These are phyloP conservation scores for Fusarium udum DNA, from an alignment of 2,329 filamentous ascomycete genomes.

Conservation along the genomic window DNA sequence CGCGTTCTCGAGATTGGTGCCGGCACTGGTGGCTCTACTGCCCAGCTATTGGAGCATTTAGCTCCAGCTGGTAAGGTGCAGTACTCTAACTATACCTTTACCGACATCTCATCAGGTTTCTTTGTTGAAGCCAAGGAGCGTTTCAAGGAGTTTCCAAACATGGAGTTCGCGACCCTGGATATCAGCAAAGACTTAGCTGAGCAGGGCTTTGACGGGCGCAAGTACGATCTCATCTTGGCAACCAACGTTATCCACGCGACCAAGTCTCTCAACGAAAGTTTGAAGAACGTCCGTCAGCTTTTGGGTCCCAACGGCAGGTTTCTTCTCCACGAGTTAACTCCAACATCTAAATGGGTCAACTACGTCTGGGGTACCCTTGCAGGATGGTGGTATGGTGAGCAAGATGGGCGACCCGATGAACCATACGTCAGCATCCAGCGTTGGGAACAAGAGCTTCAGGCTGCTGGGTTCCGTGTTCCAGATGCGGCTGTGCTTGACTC, in stretches of 20 bases:
- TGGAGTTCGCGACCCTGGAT: neutral
- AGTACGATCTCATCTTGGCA: neutral
- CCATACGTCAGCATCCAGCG: neutral
- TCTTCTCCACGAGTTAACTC: neutral
- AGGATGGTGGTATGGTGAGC: slow-evolving; percentile 5
- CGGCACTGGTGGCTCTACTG: neutral
- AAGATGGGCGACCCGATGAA: neutral
- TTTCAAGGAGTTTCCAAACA: neutral
- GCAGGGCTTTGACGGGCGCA: neutral
- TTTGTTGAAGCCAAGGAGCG: neutral
- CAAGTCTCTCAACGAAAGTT: neutral
- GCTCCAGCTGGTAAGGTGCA: neutral
- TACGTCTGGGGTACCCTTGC: neutral
- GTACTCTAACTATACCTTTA: neutral
- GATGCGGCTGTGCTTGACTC: neutral
- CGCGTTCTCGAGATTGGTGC: neutral
- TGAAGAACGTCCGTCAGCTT: neutral
- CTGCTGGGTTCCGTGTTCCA: neutral
- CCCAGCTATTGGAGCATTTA: neutral
- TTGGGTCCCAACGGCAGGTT: neutral
- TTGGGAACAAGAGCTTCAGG: neutral
- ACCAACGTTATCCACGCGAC: neutral
- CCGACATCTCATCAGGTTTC: neutral
- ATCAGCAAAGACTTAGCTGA: neutral
- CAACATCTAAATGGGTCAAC: neutral